Evolutionary conservation across 2,329 filamentous ascomycete species (phyloP).

Genomic region (Aspergillus quadrilineatus): DNA sequence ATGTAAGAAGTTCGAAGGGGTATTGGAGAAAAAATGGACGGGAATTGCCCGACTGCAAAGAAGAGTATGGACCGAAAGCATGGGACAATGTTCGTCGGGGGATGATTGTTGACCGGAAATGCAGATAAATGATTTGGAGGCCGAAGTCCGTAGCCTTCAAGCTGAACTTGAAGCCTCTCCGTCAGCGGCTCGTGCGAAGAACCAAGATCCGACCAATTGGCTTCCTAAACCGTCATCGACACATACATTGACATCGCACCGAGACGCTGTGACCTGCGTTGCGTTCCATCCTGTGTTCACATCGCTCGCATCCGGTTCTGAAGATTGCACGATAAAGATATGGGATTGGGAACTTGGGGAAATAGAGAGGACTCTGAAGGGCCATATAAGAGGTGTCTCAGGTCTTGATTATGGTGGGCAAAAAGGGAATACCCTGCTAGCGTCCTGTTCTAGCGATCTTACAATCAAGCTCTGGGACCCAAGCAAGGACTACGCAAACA

Average conservation of each 20-base stretch:
- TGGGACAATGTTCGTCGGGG: not conserved
- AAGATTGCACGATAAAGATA: constrained; percentile 91
- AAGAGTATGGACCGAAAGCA: constrained; percentile 60
- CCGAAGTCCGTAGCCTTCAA: constrained; percentile 61
- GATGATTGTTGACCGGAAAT: constrained; percentile 2
- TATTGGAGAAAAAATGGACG: constrained; percentile 98
- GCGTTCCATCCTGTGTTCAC: constrained; percentile 92
- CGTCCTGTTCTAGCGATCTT: constrained; percentile 79
- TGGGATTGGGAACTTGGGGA: constrained; percentile 96
- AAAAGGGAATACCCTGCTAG: constrained; percentile 71
- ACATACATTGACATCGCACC: constrained; percentile 79
- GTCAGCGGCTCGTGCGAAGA: constrained; percentile 11
- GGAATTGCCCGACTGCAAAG: constrained; percentile 92
- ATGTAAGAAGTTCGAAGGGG: constrained; percentile 87
- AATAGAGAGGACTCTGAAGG: constrained; percentile 82
- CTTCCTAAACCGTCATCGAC: constrained; percentile 45
- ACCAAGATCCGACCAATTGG: constrained; percentile 23
- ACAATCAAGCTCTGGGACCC: constrained; percentile 96
- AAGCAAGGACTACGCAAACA: constrained; percentile 87
- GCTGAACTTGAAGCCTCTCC: constrained; percentile 17
- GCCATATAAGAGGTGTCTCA: constrained; percentile 80
- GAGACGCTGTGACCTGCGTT: constrained; percentile 78
- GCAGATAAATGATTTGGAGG: constrained; percentile 93
- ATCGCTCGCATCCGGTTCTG: constrained; percentile 84
- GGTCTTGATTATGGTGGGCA: constrained; percentile 89